Percentiles rank a stretch among this genome's conserved stretches.
Conservation (phyloP, 768 basidiomycete species). For the Amanita exitialis region DNA sequence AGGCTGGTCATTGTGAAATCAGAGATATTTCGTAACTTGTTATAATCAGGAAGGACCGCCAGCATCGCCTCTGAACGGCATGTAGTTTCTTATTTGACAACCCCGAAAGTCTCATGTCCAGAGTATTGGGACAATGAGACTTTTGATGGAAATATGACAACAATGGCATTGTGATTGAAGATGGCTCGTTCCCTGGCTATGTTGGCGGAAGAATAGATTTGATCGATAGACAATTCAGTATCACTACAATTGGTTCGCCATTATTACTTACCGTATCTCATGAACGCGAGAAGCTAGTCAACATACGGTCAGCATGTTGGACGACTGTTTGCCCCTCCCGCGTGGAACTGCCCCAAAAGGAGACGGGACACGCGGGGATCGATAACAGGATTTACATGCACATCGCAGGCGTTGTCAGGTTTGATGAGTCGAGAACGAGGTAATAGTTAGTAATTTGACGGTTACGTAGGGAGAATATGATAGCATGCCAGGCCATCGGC, state of each 20-base stretch:
- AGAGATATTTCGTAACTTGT: neutral
- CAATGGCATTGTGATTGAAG: neutral
- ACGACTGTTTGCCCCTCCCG: too few relatives aligned
- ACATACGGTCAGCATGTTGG: too few relatives aligned
- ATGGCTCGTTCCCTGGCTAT: neutral
- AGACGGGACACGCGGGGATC: too few relatives aligned
- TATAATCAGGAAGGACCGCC: neutral
- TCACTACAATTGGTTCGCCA: too few relatives aligned
- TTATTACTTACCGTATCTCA: too few relatives aligned
- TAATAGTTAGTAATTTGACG: neutral
- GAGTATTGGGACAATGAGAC: neutral
- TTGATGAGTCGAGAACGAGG: neutral
- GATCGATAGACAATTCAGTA: too few relatives aligned
- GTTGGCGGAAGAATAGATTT: neutral
- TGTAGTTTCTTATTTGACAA: neutral
- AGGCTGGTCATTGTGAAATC: neutral
- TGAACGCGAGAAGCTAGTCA: too few relatives aligned
- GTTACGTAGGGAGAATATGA: neutral
- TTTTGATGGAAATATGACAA: neutral
- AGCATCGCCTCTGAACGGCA: neutral
- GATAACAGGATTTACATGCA: too few relatives aligned
- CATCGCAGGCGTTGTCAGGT: too few relatives aligned
- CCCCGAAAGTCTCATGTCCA: neutral
- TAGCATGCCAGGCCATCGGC: too few relatives aligned
- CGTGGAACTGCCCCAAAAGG: too few relatives aligned